Percentiles rank a stretch among this genome's conserved stretches.
These are phyloP conservation scores for Carex myosuroides DNA, from an alignment of 176 grass and related monocot genomes.

Conservation along the genomic window DNA sequence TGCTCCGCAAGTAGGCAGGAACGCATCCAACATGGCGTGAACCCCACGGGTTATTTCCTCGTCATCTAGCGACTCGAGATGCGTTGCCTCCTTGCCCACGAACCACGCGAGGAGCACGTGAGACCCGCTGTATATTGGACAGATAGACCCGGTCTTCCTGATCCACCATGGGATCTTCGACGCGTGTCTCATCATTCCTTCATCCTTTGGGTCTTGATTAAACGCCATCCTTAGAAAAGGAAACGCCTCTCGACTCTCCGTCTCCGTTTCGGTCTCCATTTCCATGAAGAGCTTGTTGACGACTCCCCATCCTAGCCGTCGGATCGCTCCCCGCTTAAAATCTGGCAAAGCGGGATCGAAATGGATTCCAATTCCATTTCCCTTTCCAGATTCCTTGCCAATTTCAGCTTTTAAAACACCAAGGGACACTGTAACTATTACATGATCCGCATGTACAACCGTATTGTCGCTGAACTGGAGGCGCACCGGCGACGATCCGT, in stretches of 20 bases:
- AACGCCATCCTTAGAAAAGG: neutral
- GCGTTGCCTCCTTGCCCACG: constrained; percentile 57
- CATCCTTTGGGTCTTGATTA: constrained; percentile 50
- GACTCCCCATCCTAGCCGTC: constrained; percentile 62
- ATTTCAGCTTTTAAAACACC: constrained; percentile 73
- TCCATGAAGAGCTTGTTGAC: constrained; percentile 86
- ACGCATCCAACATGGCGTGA: constrained; percentile 34
- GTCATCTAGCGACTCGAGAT: constrained; percentile 67
- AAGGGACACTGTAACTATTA: constrained; percentile 72
- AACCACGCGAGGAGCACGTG: constrained; percentile 68
- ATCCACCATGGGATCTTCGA: constrained; percentile 68
- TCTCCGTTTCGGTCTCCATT: constrained; percentile 18
- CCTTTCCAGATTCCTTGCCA: constrained; percentile 6
- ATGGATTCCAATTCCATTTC: constrained; percentile 1
- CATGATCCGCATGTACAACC: constrained; percentile 39
- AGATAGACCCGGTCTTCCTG: constrained; percentile 55
- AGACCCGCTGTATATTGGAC: constrained; percentile 51
- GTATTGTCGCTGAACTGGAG: constrained; percentile 48
- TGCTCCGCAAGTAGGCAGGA: constrained; percentile 23
- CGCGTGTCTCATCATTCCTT: constrained; percentile 22
- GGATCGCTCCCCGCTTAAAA: constrained; percentile 58
- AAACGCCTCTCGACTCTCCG: neutral
- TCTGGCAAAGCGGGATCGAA: constrained; percentile 67
- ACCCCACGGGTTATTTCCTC: constrained; percentile 43
- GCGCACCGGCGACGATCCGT: constrained; percentile 21